These are phyloP conservation scores for Fusarium floridanum DNA, from an alignment of 2,329 filamentous ascomycete species.

Conservation along the genomic window DNA sequence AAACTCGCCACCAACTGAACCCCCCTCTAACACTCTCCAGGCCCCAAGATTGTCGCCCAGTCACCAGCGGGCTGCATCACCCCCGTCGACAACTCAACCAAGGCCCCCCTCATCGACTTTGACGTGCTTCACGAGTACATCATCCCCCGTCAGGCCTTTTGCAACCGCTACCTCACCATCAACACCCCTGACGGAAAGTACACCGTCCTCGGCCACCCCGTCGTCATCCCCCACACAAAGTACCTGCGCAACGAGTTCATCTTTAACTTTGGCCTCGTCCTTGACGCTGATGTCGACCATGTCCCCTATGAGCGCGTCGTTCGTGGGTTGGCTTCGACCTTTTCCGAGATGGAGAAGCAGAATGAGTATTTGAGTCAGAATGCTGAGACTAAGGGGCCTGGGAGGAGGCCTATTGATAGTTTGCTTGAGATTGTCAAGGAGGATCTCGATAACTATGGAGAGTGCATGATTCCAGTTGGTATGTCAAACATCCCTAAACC, in stretches of 20 bases:
- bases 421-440: constrained; percentile 85
- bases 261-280: constrained; percentile 94
- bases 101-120: constrained; percentile 82
- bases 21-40: constrained; percentile 49
- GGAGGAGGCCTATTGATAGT: constrained; percentile 80
- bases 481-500: constrained; percentile 48
- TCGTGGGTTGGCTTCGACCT: constrained; percentile 84
- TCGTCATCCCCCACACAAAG: constrained; percentile 84
- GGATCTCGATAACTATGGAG: constrained; percentile 95
- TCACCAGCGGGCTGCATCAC: constrained; percentile 74
- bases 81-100: constrained; percentile 52
- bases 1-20: neutral
- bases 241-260: constrained; percentile 97
- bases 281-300: constrained; percentile 76
- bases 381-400: constrained; percentile 59
- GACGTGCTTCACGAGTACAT: constrained; percentile 90
- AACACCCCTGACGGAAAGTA: constrained; percentile 78
- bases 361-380: constrained; percentile 82
- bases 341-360: constrained; percentile 93
- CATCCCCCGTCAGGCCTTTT: constrained; percentile 94
- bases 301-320: constrained; percentile 87
- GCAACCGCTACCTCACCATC: constrained; percentile 88
- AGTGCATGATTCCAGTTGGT: constrained; percentile 98
- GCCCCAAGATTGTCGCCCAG: constrained; percentile 73
- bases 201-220: constrained; percentile 87